These are phyloP conservation scores for Petrea volubilis DNA, from an alignment of 257 asterid species.

Conservation along the genomic window DNA sequence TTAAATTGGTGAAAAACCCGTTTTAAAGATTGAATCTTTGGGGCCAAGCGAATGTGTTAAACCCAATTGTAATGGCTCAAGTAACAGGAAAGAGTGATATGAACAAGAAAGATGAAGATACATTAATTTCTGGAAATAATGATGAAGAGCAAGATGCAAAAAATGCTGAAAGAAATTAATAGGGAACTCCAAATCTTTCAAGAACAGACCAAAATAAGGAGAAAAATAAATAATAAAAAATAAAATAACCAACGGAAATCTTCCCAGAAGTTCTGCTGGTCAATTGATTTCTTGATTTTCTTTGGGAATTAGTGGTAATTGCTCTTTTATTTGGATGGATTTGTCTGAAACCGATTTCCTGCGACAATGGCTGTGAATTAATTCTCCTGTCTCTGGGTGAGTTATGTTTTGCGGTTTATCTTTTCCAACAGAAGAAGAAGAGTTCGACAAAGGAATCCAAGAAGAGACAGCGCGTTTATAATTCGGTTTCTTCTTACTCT, in stretches of 20 bases:
- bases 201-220: too few species aligned
- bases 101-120: too few species aligned
- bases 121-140: too few species aligned
- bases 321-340: conserved; percentile 10
- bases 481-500: conserved; percentile 38
- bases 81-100: too few species aligned
- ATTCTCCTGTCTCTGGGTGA: conserved; percentile 1
- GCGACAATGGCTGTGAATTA: neutral
- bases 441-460: conserved; percentile 48
- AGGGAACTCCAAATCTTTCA: too few species aligned
- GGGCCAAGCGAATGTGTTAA: neutral
- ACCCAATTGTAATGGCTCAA: too few species aligned
- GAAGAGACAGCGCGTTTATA: conserved; percentile 31
- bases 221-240: too few species aligned
- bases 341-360: neutral
- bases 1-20: conserved; percentile 19
- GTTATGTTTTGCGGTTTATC: conserved; percentile 26
- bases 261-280: too few species aligned
- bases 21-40: conserved; percentile 22
- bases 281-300: conserved; percentile 1
- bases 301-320: neutral
- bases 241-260: too few species aligned
- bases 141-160: too few species aligned
- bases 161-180: too few species aligned
- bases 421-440: conserved; percentile 51